Percentiles rank a stretch among this genome's conserved stretches.
phyloP scores from a whole-genome alignment of 2,329 filamentous ascomycete genomes.

The Epichloe coenophiala region DNA sequence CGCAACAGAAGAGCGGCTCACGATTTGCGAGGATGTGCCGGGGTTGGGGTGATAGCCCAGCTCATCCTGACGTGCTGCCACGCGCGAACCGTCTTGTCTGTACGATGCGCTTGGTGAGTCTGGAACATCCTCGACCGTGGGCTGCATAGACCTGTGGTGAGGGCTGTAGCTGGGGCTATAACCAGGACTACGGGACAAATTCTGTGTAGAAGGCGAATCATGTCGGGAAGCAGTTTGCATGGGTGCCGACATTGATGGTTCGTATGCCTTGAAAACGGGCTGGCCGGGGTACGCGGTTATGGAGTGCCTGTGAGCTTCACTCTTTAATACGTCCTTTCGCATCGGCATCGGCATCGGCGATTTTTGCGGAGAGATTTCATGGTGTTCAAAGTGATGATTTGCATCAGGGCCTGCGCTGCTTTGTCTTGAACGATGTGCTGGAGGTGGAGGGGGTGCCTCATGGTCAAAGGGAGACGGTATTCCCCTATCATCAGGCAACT shows the following conservation, averaged over 20 bases:
- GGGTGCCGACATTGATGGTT: conserved; percentile 30
- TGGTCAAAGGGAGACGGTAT: conserved; percentile 25
- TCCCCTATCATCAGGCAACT: conserved; percentile 20
- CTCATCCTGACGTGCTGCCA: conserved; percentile 20
- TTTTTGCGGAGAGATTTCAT: conserved; percentile 27
- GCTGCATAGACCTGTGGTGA: conserved; percentile 41
- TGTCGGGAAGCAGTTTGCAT: conserved; percentile 19
- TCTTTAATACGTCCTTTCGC: conserved; percentile 44
- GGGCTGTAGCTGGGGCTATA: conserved; percentile 32
- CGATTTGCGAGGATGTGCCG: conserved; percentile 31
- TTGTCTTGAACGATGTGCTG: conserved; percentile 37
- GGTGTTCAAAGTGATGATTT: conserved; percentile 27
- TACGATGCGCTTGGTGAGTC: conserved; percentile 30
- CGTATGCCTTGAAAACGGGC: conserved; percentile 37
- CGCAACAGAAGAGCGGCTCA: conserved; percentile 21
- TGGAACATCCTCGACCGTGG: conserved; percentile 50
- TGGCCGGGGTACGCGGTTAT: conserved; percentile 37
- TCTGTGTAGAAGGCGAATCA: conserved; percentile 25
- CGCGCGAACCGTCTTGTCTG: conserved; percentile 12
- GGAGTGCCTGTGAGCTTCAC: conserved; percentile 42
- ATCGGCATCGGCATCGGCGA: conserved; percentile 40
- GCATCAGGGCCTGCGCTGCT: conserved; percentile 31
- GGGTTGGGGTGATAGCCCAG: conserved; percentile 24
- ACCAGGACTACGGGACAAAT: conserved; percentile 36
- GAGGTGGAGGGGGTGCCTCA: conserved; percentile 41